Evolutionary conservation across 2,329 filamentous ascomycete genomes (phyloP).

Genomic region (Ceratocystis smalleyi): DNA sequence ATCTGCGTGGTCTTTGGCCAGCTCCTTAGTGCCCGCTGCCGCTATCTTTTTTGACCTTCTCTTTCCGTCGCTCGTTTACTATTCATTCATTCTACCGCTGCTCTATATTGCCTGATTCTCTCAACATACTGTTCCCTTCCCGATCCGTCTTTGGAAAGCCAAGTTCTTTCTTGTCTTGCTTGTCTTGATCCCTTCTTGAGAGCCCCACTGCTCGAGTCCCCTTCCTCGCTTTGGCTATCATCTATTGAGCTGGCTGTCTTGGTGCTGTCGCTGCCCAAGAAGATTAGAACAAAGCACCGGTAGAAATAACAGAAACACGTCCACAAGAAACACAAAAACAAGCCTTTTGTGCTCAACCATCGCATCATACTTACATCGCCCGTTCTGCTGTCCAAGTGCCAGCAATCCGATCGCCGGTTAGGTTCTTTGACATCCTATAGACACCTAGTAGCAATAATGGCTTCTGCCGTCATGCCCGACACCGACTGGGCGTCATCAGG

Average conservation of each 20-base stretch:
- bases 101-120: not conserved
- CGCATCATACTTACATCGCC: no score
- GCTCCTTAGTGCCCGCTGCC: not conserved
- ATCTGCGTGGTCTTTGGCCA: not conserved
- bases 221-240: not conserved
- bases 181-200: not conserved
- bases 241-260: not conserved
- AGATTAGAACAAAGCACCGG: not conserved
- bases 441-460: not conserved
- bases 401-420: no score
- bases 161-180: not conserved
- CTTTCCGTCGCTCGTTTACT: conserved; percentile 2
- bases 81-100: not conserved
- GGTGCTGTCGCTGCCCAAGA: no score
- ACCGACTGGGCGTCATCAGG: not conserved
- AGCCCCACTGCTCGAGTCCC: not conserved
- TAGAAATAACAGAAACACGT: no score
- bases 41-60: not conserved
- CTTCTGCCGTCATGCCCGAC: not conserved
- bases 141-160: not conserved
- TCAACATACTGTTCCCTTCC: not conserved
- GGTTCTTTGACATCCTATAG: no score
- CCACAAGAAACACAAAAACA: no score
- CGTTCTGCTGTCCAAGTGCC: no score
- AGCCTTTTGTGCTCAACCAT: no score